These are phyloP conservation scores for Talaromyces sp. DNA, from an alignment of 2,329 filamentous ascomycete genomes.

Conservation along the genomic window DNA sequence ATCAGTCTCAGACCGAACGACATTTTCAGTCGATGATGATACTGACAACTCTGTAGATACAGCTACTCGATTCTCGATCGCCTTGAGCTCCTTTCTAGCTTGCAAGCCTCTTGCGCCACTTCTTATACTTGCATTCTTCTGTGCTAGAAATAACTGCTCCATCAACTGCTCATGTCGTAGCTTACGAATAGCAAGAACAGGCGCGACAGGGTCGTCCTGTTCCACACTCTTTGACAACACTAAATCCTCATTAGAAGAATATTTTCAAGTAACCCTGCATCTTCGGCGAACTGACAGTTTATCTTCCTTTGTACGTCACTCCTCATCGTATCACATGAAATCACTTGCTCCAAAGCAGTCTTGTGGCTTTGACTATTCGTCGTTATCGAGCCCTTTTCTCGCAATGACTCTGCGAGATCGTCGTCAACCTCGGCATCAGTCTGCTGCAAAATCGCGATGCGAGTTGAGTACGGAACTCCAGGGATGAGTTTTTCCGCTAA, in stretches of 20 bases:
- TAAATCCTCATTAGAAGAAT: not conserved
- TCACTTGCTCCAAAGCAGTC: conserved; percentile 62
- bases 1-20: not conserved
- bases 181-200: conserved; percentile 57
- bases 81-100: conserved; percentile 68
- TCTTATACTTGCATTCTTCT: conserved; percentile 67
- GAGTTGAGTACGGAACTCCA: conserved; percentile 62
- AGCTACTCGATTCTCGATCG: conserved; percentile 62
- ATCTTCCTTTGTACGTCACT: conserved; percentile 59
- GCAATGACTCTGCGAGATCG: conserved; percentile 14
- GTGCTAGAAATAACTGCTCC: conserved; percentile 60
- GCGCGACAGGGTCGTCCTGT: conserved; percentile 44
- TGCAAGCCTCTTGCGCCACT: conserved; percentile 71
- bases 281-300: conserved; percentile 41
- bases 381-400: not conserved
- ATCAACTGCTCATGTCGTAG: conserved; percentile 60
- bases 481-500: conserved; percentile 75
- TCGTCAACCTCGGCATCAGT: conserved; percentile 40
- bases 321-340: conserved; percentile 47
- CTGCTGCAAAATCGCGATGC: conserved; percentile 66
- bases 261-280: not conserved
- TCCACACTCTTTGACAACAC: conserved; percentile 59
- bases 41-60: conserved; percentile 52
- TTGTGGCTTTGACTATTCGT: conserved; percentile 21
- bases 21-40: not conserved